Evolutionary conservation across 768 basidiomycete species (phyloP), one percentile per base, ranked within the genome.

Genomic region (Floccularia luteovirens): DNA sequence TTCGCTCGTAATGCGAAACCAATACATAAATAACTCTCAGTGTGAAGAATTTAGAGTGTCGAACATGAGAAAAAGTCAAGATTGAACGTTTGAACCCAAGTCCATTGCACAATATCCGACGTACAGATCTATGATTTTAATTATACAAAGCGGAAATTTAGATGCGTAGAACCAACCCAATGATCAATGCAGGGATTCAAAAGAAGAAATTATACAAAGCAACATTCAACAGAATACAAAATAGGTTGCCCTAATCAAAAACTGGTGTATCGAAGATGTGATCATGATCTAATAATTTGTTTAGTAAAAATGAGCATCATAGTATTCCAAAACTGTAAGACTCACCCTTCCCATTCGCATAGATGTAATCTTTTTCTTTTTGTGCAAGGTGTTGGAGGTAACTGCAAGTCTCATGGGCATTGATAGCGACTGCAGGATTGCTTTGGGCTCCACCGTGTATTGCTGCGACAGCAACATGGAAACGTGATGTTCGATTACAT

Each of bases 401-500:
- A 41, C 72, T 76, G 40, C 75, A 72, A 36, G 67, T 56, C 49
- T 72, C 66, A 43, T 87, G 82, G 7, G 79, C 72, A 44, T 63
- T 66, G 8, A 75, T 67, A 5, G 79, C 70, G 2, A 84, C 71
- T 32, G 62, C 65, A 14, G 67, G 50, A 48, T 85, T 84, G 39
- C 59, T 52, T 23, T 48, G 45, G 5, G 78, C 72, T 7, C 70
- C 79, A 24, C 72, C 72, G 11, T 70, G 69, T 24, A 86, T 64
- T 5, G 82, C 83, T 10, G 66, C 67, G 3, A 71, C 60, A 23
- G 82, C 83, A 27, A 85, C 69, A 39, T 80, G 63, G 55, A 75
- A 86, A 25, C 83, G 70, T 22, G 81, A 82, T 0, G 79, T 80
- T 38, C 65, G 60, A 56, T 86, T 86, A 54, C 70, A 70, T 13